Percentiles rank a stretch among this genome's conserved stretches.
Conservation (phyloP, 495 filamentous ascomycete species). For the Podospora appendiculata region DNA sequence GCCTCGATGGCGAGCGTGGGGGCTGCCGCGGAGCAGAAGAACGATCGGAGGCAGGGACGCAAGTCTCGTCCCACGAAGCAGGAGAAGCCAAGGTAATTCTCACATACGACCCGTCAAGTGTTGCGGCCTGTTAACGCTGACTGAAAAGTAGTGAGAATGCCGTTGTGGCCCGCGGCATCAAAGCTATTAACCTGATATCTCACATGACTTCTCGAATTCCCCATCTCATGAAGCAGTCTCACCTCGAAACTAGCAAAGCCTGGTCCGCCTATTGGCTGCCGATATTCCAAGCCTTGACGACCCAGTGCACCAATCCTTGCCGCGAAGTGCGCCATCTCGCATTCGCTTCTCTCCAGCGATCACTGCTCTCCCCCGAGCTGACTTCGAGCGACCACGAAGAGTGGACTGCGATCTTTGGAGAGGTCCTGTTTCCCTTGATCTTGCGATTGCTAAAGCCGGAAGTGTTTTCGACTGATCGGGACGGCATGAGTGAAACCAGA, state of each 20-base stretch:
- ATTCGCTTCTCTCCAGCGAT: constrained; percentile 77
- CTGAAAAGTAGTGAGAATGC: constrained; percentile 51
- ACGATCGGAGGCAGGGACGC: constrained; percentile 51
- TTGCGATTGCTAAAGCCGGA: constrained; percentile 86
- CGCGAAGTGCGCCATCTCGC: constrained; percentile 87
- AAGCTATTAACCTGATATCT: constrained; percentile 72
- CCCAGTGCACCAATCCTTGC: constrained; percentile 91
- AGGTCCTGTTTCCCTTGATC: constrained; percentile 94
- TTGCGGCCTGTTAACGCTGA: constrained; percentile 8
- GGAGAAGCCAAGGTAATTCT: constrained; percentile 49
- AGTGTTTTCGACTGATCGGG: constrained; percentile 83
- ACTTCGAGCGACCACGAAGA: constrained; percentile 72
- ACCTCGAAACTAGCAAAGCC: constrained; percentile 84
- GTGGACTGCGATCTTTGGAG: constrained; percentile 91
- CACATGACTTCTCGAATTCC: constrained; percentile 75
- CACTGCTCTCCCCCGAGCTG: constrained; percentile 72
- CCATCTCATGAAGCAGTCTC: constrained; percentile 80
- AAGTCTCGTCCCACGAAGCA: constrained; percentile 43
- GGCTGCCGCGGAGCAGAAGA: constrained; percentile 68
- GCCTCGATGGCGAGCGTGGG: constrained; percentile 78
- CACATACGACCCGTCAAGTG: constrained; percentile 10
- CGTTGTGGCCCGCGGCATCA: constrained; percentile 67
- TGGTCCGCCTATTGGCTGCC: constrained; percentile 99
- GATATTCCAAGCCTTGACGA: constrained; percentile 79
- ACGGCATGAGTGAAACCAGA: constrained; percentile 92